Conservation (phyloP, 805 yeast genomes). For the Starmerella scarabaei region DNA sequence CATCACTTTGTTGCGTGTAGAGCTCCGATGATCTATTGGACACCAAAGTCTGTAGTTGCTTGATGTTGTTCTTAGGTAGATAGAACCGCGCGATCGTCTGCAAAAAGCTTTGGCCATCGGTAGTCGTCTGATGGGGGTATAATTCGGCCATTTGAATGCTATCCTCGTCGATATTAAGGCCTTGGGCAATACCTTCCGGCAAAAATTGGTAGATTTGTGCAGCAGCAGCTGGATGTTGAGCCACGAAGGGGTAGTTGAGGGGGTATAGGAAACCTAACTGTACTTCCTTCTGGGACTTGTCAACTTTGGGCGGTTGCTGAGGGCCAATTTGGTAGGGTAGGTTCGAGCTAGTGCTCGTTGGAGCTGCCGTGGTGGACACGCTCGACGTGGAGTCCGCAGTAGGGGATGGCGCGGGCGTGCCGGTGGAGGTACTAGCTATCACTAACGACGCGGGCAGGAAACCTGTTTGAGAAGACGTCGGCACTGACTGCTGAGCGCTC, state of each 20-base stretch:
- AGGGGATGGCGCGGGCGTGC: constrained; percentile 24
- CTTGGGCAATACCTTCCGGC: constrained; percentile 57
- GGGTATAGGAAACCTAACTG: constrained; percentile 67
- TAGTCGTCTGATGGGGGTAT: constrained; percentile 53
- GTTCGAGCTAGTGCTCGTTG: constrained; percentile 5
- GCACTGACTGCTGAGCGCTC: neutral
- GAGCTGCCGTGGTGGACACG: neutral
- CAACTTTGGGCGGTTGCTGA: constrained; percentile 24
- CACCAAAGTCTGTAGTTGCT: constrained; percentile 38
- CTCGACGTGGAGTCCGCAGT: constrained; percentile 14
- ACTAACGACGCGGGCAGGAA: constrained; percentile 38
- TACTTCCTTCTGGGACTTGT: constrained; percentile 36
- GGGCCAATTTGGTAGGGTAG: constrained; percentile 69
- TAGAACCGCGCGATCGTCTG: constrained; percentile 83
- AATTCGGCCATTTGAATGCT: constrained; percentile 51
- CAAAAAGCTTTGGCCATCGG: constrained; percentile 39
- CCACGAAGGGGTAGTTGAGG: constrained; percentile 77
- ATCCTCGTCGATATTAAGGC: constrained; percentile 36
- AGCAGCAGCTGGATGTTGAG: constrained; percentile 54
- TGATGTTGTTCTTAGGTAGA: constrained; percentile 47
- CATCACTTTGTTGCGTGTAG: constrained; percentile 42
- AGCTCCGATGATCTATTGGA: constrained; percentile 41
- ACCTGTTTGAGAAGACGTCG: constrained; percentile 14
- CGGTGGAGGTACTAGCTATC: constrained; percentile 26
- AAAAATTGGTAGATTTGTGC: constrained; percentile 78